phyloP scores from a whole-genome alignment of 805 yeast genomes.

The Blastobotrys parvus region DNA sequence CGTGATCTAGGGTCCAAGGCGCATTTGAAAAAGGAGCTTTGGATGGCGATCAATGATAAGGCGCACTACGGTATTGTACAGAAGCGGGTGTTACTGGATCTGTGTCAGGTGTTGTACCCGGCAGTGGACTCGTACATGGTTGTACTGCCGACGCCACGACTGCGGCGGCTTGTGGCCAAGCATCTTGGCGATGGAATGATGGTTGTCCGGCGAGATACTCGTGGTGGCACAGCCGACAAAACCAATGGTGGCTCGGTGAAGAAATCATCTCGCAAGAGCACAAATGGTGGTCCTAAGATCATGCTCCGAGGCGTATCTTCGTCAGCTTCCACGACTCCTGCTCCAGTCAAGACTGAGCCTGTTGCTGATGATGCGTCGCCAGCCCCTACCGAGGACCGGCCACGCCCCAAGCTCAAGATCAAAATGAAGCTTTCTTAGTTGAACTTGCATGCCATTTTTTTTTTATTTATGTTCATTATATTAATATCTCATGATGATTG shows the following conservation, averaged over 20 bases:
- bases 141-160: conserved; percentile 56
- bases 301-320: background rate
- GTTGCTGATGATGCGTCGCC: background rate
- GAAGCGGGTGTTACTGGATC: conserved; percentile 53
- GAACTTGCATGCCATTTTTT: background rate
- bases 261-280: background rate
- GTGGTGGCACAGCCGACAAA: background rate
- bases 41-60: conserved; percentile 57
- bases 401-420: background rate
- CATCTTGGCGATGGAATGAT: conserved; percentile 45
- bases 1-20: conserved; percentile 31
- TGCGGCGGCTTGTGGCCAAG: conserved; percentile 56
- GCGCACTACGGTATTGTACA: conserved; percentile 51
- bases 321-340: no score
- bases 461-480: background rate
- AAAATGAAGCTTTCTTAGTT: background rate
- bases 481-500: no score
- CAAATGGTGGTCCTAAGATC: background rate
- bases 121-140: conserved; percentile 56
- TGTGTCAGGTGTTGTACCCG: conserved; percentile 57
- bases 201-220: conserved; percentile 35
- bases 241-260: background rate
- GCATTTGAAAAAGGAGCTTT: conserved; percentile 47
- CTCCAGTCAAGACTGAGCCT: no score
- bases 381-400: background rate